A percentile compares a stretch with the other conserved stretches of the same genome.
Evolutionary conservation across 2,329 filamentous ascomycete genomes (phyloP).

Genomic region (Aspergillus udagawae): DNA sequence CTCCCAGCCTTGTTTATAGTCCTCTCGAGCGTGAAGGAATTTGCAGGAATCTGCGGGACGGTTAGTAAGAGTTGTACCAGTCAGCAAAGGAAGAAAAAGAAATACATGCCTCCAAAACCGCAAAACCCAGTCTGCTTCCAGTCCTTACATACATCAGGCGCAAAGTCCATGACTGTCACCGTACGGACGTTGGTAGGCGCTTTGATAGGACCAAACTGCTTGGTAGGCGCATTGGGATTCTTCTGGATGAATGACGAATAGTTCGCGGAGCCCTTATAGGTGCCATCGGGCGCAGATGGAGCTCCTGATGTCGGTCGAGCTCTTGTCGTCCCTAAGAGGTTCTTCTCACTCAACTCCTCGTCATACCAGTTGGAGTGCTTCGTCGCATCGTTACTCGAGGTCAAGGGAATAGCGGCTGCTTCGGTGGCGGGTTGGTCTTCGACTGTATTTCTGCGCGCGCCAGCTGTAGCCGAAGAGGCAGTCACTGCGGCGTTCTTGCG

Average conservation of each 20-base stretch:
- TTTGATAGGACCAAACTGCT: conserved; percentile 79
- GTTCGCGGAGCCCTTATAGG: conserved; percentile 71
- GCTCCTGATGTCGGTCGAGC: conserved; percentile 13
- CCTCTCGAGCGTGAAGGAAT: conserved; percentile 58
- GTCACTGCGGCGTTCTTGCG: conserved; percentile 67
- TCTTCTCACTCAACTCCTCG: conserved; percentile 55
- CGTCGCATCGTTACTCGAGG: conserved; percentile 76
- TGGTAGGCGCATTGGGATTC: conserved; percentile 68
- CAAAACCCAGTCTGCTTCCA: conserved; percentile 75
- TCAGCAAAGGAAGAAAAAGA: background rate
- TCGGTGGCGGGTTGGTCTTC: conserved; percentile 50
- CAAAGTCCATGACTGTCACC: conserved; percentile 85
- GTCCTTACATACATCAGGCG: conserved; percentile 93
- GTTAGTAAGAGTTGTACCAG: background rate
- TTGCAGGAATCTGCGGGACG: conserved; percentile 65
- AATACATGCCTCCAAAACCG: conserved; percentile 52
- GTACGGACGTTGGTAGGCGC: conserved; percentile 82
- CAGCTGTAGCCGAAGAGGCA: conserved; percentile 52
- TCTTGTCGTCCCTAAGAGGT: conserved; percentile 30
- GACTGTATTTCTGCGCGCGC: conserved; percentile 40
- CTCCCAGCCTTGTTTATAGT: conserved; percentile 87
- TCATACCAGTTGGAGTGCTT: conserved; percentile 89
- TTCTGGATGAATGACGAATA: conserved; percentile 73
- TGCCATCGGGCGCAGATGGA: conserved; percentile 52
- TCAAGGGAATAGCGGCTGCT: conserved; percentile 62